Conservation (phyloP, 805 yeast species). For the Kazachstania psychrophila region DNA sequence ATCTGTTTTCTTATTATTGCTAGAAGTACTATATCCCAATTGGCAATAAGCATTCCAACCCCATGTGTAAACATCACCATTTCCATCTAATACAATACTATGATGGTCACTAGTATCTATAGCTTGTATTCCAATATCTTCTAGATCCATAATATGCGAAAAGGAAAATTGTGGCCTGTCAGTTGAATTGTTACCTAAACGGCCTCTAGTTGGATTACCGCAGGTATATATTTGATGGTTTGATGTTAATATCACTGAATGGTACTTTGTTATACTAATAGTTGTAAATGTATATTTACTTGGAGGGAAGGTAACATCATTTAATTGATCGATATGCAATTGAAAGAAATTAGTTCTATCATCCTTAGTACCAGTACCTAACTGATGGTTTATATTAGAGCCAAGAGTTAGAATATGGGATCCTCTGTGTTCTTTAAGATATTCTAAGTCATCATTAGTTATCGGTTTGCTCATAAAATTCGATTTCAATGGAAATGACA, state of each 20-base stretch:
- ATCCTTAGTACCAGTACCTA: constrained; percentile 59
- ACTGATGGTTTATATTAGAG: constrained; percentile 48
- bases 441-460: background rate
- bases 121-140: constrained; percentile 26
- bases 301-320: constrained; percentile 4
- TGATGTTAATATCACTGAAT: constrained; percentile 50
- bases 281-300: constrained; percentile 32
- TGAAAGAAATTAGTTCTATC: constrained; percentile 39
- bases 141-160: constrained; percentile 34
- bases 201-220: constrained; percentile 63
- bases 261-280: constrained; percentile 52
- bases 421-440: constrained; percentile 37
- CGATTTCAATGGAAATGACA: constrained; percentile 1
- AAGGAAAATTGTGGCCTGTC: constrained; percentile 37
- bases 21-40: constrained; percentile 42
- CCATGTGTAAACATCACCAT: constrained; percentile 62
- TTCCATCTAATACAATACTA: constrained; percentile 44
- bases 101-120: constrained; percentile 59
- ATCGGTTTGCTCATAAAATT: constrained; percentile 7
- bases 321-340: constrained; percentile 29
- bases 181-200: constrained; percentile 51
- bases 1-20: constrained; percentile 12
- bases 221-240: constrained; percentile 46
- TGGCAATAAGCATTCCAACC: constrained; percentile 66
- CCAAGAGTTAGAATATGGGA: constrained; percentile 55